phyloP scores from a whole-genome alignment of 2,329 filamentous ascomycete genomes.

The Penicillium sp. region DNA sequence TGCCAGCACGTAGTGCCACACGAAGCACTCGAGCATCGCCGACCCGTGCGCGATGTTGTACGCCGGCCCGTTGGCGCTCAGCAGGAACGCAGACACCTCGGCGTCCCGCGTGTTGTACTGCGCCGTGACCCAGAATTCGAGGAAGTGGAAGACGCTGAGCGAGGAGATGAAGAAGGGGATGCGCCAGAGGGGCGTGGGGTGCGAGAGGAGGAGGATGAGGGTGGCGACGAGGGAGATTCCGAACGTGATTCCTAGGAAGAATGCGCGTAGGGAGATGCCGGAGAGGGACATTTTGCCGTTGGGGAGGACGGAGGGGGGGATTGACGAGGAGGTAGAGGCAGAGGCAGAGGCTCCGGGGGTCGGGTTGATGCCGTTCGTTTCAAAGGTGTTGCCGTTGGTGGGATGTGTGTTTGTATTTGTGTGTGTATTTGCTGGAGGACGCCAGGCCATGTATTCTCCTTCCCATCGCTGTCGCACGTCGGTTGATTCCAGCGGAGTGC shows the following conservation, averaged over 20 bases:
- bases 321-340: background rate
- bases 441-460: conserved; percentile 9
- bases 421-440: background rate
- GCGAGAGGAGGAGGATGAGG: conserved; percentile 22
- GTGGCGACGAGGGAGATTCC: conserved; percentile 31
- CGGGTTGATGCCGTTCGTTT: background rate
- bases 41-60: conserved; percentile 79
- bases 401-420: background rate
- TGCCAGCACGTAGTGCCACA: conserved; percentile 40
- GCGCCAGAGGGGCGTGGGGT: conserved; percentile 51
- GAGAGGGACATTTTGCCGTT: conserved; percentile 40
- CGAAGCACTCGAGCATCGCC: conserved; percentile 68
- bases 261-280: conserved; percentile 44
- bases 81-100: conserved; percentile 70
- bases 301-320: conserved; percentile 30
- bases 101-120: conserved; percentile 73
- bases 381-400: background rate
- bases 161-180: conserved; percentile 51
- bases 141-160: conserved; percentile 83
- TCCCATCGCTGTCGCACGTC: background rate
- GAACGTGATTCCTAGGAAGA: conserved; percentile 40
- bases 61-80: conserved; percentile 76
- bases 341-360: background rate
- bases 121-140: conserved; percentile 92
- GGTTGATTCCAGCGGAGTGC: background rate